phyloP scores from a whole-genome alignment of 2,329 filamentous ascomycete species.

The Kalaharituber pfeilii region DNA sequence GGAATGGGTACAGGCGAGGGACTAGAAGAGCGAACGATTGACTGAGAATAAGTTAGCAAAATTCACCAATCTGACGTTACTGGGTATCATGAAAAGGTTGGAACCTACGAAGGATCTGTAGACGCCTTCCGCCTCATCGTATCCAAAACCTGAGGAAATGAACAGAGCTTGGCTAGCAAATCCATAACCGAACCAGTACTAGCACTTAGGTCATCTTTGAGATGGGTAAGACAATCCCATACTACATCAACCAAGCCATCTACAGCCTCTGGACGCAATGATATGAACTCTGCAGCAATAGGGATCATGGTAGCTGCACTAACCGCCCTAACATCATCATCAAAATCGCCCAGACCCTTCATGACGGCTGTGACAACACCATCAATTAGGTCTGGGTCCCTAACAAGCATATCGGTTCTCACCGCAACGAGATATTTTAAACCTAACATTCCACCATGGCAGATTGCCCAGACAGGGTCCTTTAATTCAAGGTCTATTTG shows the following conservation, averaged over 20 bases:
- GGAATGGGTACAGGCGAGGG: conserved; percentile 83
- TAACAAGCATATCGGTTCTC: conserved; percentile 73
- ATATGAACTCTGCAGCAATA: conserved; percentile 87
- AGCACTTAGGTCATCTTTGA: conserved; percentile 92
- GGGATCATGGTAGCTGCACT: conserved; percentile 95
- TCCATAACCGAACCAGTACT: conserved; percentile 99
- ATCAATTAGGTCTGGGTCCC: conserved; percentile 73
- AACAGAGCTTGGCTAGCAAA: conserved; percentile 81
- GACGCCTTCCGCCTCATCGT: conserved; percentile 55
- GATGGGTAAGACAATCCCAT: conserved; percentile 88
- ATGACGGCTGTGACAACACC: conserved; percentile 85
- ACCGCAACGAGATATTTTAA: conserved; percentile 89
- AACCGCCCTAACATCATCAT: conserved; percentile 92
- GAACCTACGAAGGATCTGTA: conserved; percentile 22
- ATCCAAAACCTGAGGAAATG: conserved; percentile 78
- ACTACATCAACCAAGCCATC: conserved; percentile 80
- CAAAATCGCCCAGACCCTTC: conserved; percentile 75
- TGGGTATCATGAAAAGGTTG: background rate
- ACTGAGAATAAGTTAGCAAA: conserved; percentile 6
- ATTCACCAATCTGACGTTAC: background rate
- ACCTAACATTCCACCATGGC: conserved; percentile 95
- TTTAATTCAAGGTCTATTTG: conserved; percentile 62
- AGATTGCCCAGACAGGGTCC: conserved; percentile 75
- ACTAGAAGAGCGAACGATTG: conserved; percentile 82
- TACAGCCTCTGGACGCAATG: conserved; percentile 59